phyloP scores from a whole-genome alignment of 805 yeast genomes.

The Kazachstania africana region DNA sequence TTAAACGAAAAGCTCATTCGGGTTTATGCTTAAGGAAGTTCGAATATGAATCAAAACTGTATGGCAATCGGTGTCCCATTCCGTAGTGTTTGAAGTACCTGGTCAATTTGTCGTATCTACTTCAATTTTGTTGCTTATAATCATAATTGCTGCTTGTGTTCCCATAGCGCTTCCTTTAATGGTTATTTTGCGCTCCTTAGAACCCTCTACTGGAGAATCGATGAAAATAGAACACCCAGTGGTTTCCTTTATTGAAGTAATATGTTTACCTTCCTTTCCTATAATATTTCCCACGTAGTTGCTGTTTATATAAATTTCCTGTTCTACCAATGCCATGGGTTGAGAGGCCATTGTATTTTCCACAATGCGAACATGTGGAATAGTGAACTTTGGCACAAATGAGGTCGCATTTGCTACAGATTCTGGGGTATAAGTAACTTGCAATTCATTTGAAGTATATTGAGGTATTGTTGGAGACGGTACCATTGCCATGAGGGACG shows the following conservation, averaged over 20 bases:
- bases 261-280: slow-evolving; percentile 77
- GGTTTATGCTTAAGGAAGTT: no score
- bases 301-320: slow-evolving; percentile 66
- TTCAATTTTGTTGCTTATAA: slow-evolving; percentile 63
- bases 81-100: no score
- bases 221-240: slow-evolving; percentile 70
- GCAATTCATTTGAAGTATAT: slow-evolving; percentile 1
- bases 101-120: no score
- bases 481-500: slow-evolving; percentile 7
- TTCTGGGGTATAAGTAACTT: slow-evolving; percentile 16
- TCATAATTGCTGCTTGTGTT: slow-evolving; percentile 58
- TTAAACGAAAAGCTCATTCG: no score
- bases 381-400: slow-evolving; percentile 16
- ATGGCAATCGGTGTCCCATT: no score
- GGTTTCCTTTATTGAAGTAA: slow-evolving; percentile 61
- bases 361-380: slow-evolving; percentile 18
- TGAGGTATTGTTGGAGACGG: slow-evolving; percentile 1
- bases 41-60: no score
- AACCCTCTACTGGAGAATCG: slow-evolving; percentile 43
- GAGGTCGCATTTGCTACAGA: slow-evolving; percentile 18
- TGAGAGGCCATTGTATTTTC: slow-evolving; percentile 11
- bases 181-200: slow-evolving; percentile 49
- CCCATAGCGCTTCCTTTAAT: slow-evolving; percentile 57
- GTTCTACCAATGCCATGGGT: slow-evolving; percentile 35
- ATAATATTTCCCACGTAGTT: slow-evolving; percentile 73